Evolutionary conservation across 2,329 filamentous ascomycete species (phyloP).

Genomic region (Aspergillus texensis): DNA sequence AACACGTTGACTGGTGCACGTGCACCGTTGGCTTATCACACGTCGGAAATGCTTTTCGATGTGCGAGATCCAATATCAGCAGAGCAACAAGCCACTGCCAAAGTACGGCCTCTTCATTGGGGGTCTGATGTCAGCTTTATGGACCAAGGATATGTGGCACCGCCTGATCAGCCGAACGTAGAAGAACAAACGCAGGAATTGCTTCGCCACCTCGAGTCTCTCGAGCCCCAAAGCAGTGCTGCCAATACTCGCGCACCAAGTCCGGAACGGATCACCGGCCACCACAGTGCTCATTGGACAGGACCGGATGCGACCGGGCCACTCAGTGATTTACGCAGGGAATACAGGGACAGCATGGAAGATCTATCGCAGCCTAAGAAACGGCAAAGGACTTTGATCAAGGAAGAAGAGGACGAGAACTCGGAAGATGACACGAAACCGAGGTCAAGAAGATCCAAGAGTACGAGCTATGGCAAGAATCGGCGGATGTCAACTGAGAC

Average conservation of each 20-base stretch:
- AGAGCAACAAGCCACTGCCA: constrained; percentile 43
- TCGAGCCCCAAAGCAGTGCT: constrained; percentile 61
- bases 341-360: constrained; percentile 24
- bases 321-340: constrained; percentile 15
- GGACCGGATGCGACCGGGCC: constrained; percentile 12
- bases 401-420: constrained; percentile 46
- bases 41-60: constrained; percentile 43
- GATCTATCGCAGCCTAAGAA: constrained; percentile 34
- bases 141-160: constrained; percentile 61
- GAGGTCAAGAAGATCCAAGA: constrained; percentile 54
- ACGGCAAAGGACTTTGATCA: constrained; percentile 31
- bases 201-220: constrained; percentile 59
- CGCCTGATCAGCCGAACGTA: constrained; percentile 58
- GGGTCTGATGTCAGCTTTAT: constrained; percentile 70
- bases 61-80: constrained; percentile 35
- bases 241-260: constrained; percentile 63
- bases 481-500: constrained; percentile 39
- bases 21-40: constrained; percentile 38
- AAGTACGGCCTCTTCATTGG: constrained; percentile 58
- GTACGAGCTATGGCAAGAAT: constrained; percentile 38
- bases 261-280: constrained; percentile 43
- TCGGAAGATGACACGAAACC: constrained; percentile 34
- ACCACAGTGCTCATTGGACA: constrained; percentile 20
- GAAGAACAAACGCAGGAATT: constrained; percentile 61
- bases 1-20: constrained; percentile 21